A percentile compares a stretch with the other conserved stretches of the same genome.
Conservation (phyloP, 306 rosid species). For the Rubus parviflorus region DNA sequence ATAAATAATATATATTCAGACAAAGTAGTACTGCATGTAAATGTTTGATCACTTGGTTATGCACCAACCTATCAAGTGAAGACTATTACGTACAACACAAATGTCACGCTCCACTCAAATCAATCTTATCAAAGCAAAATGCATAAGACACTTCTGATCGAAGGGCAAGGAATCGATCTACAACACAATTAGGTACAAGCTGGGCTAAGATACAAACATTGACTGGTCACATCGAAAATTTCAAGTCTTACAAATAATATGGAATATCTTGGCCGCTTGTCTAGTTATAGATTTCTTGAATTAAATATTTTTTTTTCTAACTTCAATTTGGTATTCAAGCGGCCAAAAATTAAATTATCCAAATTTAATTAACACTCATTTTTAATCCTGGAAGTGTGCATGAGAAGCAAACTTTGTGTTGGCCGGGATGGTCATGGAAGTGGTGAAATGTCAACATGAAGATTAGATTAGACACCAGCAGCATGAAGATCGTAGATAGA, state of each 20-base stretch:
- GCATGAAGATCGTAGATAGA: not conserved
- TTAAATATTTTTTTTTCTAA: no score
- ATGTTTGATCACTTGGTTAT: not conserved
- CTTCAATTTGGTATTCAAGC: not conserved
- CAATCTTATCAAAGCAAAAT: not conserved
- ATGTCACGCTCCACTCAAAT: not conserved
- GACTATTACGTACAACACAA: not conserved
- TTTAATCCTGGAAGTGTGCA: not conserved
- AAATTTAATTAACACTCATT: not conserved
- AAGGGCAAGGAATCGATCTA: not conserved
- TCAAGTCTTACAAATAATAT: not conserved
- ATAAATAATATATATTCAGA: no score
- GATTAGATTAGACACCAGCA: not conserved
- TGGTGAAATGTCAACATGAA: slow-evolving; percentile 23
- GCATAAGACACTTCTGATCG: not conserved
- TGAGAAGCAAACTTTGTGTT: not conserved
- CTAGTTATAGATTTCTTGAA: not conserved
- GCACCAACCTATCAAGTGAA: not conserved
- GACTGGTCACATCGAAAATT: not conserved
- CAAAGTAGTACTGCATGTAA: not conserved
- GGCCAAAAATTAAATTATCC: not conserved
- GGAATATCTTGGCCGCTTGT: not conserved
- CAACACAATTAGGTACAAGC: no score
- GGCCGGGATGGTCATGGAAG: not conserved
- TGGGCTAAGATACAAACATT: no score